These are phyloP conservation scores for Neofusicoccum kwambonambiense DNA, from an alignment of 2,329 filamentous ascomycete genomes.

Conservation along the genomic window DNA sequence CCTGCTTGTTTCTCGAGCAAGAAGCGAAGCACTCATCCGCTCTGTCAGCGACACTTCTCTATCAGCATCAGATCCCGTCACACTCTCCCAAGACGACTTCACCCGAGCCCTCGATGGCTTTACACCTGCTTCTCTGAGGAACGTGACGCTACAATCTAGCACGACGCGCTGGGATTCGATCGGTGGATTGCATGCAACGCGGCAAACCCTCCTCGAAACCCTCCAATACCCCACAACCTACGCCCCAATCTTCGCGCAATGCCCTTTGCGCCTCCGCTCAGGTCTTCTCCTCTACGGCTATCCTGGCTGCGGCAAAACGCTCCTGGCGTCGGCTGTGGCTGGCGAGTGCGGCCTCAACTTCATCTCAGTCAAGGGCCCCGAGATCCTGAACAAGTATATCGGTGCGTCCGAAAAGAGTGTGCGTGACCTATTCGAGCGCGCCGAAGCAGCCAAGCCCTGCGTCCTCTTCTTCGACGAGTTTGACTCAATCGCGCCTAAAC, in stretches of 20 bases:
- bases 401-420: conserved; percentile 96
- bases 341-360: conserved; percentile 98
- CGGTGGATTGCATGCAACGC: conserved; percentile 80
- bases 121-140: conserved; percentile 89
- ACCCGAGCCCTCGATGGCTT: conserved; percentile 84
- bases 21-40: conserved; percentile 89
- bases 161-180: conserved; percentile 92
- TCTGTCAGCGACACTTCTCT: conserved; percentile 55
- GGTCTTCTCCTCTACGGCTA: conserved; percentile 92
- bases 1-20: conserved; percentile 79
- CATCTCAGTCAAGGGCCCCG: conserved; percentile 95
- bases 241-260: conserved; percentile 94
- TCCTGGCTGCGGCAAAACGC: conserved; percentile 93
- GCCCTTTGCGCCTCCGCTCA: conserved; percentile 88
- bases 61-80: conserved; percentile 45
- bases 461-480: conserved; percentile 99
- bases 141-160: conserved; percentile 89
- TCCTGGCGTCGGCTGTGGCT: conserved; percentile 93
- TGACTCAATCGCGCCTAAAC: conserved; percentile 94
- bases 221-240: conserved; percentile 97
- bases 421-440: conserved; percentile 89
- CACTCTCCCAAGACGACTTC: conserved; percentile 74
- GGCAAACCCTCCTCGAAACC: conserved; percentile 89
- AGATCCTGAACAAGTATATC: conserved; percentile 99
- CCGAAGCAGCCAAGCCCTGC: conserved; percentile 85